Evolutionary conservation across 2,329 filamentous ascomycete genomes (phyloP), one percentile per base, ranked within the genome.

Genomic region (Verticillium longisporum): DNA sequence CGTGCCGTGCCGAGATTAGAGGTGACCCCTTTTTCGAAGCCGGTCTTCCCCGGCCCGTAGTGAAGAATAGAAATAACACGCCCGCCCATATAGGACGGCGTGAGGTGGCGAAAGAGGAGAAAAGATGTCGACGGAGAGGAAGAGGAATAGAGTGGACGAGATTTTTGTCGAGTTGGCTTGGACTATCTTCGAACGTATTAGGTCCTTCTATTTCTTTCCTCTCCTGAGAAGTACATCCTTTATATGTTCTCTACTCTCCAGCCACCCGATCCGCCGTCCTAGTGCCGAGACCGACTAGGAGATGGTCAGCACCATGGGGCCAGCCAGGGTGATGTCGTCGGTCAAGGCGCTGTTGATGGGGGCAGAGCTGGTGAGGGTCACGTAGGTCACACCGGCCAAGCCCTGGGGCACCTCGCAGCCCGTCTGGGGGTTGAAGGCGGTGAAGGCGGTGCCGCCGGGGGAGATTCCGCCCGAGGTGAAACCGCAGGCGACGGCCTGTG

Each of bases 261-360:
- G 15, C 41, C n/a, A 21, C n/a, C 18, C 41, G n/a, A n/a, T 10
- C 18, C n/a, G 41, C 18, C 41, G 13, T 26, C 18, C 18, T 10
- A 50, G 15, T 4, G 15, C 37, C 37, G 5, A 14, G 15, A 14
- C 15, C 37, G 41, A 50, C 41, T 50, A 50, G 41, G 80, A 81
- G 56, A 85, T 71, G 57, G 78, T 75, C 72, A 88, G 74, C 59
- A 84, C 81, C 77, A 86, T 81, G 56, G 85, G 84, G 1, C 87
- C 88, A 66, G 88, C 88, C 65, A 90, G 76, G 56, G 86, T 85
- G 66, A 87, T 86, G 60, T 81, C 82, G 73, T 89, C 86, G 2
- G 80, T 83, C 63, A 88, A 70, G 41, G 78, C 72, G 38, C 82
- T 83, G 26, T 74, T 75, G 34, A 79, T 69, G 18, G 84, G 83